Evolutionary conservation across 176 grass and related monocot species (phyloP).

Genomic region (Oryza australiensis): DNA sequence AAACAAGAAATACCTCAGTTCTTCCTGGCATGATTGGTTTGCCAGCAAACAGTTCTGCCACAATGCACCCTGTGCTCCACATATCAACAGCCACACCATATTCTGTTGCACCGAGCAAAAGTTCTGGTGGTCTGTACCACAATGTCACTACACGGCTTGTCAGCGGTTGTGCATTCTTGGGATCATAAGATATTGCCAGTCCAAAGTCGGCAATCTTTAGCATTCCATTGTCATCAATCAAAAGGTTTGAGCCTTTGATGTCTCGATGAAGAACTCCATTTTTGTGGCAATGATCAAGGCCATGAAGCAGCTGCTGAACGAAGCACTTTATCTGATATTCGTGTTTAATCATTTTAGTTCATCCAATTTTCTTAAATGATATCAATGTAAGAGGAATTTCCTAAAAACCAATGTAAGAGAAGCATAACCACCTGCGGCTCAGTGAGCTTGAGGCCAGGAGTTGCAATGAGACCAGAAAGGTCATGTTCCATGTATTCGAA

Average conservation of each 20-base stretch:
- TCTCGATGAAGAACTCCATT: constrained; percentile 76
- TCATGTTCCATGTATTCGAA: constrained; percentile 95
- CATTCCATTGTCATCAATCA: constrained; percentile 62
- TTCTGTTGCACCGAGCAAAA: constrained; percentile 76
- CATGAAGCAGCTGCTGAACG: constrained; percentile 70
- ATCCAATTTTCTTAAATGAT: constrained; percentile 11
- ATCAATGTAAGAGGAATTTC: constrained; percentile 17
- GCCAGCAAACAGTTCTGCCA: constrained; percentile 76
- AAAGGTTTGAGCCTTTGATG: constrained; percentile 86
- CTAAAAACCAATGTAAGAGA: constrained; percentile 21
- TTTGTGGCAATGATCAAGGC: constrained; percentile 81
- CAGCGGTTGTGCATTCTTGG: constrained; percentile 51
- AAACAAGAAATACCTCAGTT: constrained; percentile 66
- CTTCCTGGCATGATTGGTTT: constrained; percentile 92
- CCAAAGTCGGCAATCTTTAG: constrained; percentile 93
- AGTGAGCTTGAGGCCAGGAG: constrained; percentile 75
- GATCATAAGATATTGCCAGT: constrained; percentile 72
- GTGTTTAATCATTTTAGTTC: constrained; percentile 30
- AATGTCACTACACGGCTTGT: constrained; percentile 91
- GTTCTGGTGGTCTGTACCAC: constrained; percentile 90
- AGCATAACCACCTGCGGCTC: constrained; percentile 63
- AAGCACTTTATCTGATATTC: constrained; percentile 73
- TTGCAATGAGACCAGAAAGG: constrained; percentile 70
- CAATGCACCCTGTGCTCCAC: constrained; percentile 95
- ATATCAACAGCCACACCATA: constrained; percentile 82